Evolutionary conservation across 257 asterid genomes (phyloP).

Genomic region (Solanum megistacrolobum): DNA sequence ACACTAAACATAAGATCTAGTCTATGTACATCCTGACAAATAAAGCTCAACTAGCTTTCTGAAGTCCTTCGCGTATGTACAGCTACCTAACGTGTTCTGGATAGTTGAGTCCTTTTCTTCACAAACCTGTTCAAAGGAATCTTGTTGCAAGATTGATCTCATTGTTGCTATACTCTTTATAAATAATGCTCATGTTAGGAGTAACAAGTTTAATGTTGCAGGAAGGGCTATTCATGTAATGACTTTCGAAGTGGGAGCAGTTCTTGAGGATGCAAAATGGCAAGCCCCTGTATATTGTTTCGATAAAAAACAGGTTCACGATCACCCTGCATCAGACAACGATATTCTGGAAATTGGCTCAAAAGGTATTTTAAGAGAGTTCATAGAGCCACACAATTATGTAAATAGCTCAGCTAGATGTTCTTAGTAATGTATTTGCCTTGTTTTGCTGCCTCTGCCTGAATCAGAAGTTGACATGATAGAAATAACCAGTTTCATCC

Average conservation of each 20-base stretch:
- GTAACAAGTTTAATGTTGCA: conserved; percentile 13
- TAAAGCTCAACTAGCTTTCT: background rate
- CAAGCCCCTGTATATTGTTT: conserved; percentile 78
- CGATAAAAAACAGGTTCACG: conserved; percentile 7
- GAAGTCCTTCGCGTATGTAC: background rate
- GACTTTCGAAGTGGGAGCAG: conserved; percentile 88
- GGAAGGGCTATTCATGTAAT: conserved; percentile 76
- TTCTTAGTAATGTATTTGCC: background rate
- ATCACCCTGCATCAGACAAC: background rate
- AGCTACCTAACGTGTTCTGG: background rate
- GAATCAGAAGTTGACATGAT: background rate
- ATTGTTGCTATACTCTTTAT: background rate
- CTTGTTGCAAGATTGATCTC: background rate
- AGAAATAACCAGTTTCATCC: background rate
- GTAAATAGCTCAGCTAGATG: background rate
- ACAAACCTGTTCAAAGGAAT: background rate
- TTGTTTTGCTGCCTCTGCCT: background rate
- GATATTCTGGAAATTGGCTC: background rate
- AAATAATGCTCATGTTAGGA: background rate
- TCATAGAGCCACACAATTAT: background rate
- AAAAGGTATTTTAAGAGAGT: background rate
- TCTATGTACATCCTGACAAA: background rate
- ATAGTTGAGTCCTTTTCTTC: background rate
- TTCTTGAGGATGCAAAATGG: conserved; percentile 66
- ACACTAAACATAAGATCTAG: background rate